These are phyloP conservation scores for Spongispora temasekensis DNA, from an alignment of 1,284 basidiomycete species.

Conservation along the genomic window DNA sequence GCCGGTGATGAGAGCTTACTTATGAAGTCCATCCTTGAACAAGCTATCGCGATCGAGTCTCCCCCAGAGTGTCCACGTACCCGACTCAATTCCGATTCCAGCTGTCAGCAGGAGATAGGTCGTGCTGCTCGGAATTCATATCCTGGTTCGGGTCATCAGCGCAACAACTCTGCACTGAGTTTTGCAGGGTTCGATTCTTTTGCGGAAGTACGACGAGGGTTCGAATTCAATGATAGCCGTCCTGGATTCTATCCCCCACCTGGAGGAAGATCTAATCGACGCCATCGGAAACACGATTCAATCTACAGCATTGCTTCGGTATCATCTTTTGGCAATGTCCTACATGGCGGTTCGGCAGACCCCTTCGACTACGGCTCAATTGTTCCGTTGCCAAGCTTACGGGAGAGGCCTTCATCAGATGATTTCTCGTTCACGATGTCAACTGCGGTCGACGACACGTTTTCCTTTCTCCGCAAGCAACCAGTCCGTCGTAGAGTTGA, in stretches of 20 bases:
- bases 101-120: constrained; percentile 37
- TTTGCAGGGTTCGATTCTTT: constrained; percentile 74
- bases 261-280: constrained; percentile 34
- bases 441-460: constrained; percentile 68
- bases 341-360: constrained; percentile 63
- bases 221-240: constrained; percentile 64
- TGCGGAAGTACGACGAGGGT: constrained; percentile 70
- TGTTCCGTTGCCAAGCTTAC: constrained; percentile 42
- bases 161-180: constrained; percentile 56
- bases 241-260: constrained; percentile 66
- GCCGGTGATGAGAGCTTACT: constrained; percentile 56
- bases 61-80: constrained; percentile 38
- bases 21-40: constrained; percentile 59
- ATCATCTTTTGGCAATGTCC: constrained; percentile 74
- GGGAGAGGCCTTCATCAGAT: constrained; percentile 56
- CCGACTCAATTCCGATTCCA: constrained; percentile 48
- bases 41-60: constrained; percentile 41
- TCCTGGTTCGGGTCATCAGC: constrained; percentile 39
- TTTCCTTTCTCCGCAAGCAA: constrained; percentile 56
- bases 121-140: constrained; percentile 20
- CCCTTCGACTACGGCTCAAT: constrained; percentile 69
- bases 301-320: constrained; percentile 78
- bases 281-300: constrained; percentile 58
- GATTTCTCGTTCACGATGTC: constrained; percentile 58
- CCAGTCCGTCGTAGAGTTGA: constrained; percentile 59